phyloP scores from a whole-genome alignment of 306 rosid species.

The Betula pendula region DNA sequence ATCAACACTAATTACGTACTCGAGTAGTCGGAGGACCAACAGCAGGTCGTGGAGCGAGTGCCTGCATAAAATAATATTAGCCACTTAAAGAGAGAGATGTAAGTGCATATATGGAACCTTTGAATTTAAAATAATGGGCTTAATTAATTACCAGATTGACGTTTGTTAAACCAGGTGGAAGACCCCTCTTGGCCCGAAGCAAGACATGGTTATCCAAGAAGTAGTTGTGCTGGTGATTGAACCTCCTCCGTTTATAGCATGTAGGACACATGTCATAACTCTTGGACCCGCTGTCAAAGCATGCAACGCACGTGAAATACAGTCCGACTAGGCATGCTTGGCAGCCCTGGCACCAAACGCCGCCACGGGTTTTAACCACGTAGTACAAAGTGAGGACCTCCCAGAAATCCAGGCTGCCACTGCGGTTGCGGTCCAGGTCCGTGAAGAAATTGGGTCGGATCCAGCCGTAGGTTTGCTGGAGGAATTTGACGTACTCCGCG shows the following conservation, averaged over 20 bases:
- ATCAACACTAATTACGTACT: no score
- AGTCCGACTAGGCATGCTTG: conserved; percentile 16
- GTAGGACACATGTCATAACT: conserved; percentile 23
- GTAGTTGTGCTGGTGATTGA: conserved; percentile 14
- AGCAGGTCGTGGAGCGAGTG: no score
- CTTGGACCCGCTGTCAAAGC: conserved; percentile 16
- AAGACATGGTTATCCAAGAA: conserved; percentile 31
- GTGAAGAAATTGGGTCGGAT: conserved; percentile 21
- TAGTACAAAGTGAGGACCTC: conserved; percentile 33
- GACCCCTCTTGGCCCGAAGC: conserved; percentile 18
- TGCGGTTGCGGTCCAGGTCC: conserved; percentile 23
- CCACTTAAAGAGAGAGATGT: no score
- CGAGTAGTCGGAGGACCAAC: no score
- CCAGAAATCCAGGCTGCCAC: conserved; percentile 26
- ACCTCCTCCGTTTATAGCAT: conserved; percentile 11
- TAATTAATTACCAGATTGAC: background rate
- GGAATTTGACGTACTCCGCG: conserved; percentile 23
- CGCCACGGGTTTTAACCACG: conserved; percentile 25
- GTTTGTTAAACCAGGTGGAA: background rate
- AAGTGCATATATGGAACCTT: no score
- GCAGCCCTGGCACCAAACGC: conserved; percentile 28
- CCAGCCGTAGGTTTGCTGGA: conserved; percentile 25
- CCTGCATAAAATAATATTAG: no score
- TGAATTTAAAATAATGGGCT: no score
- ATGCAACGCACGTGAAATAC: conserved; percentile 28